Evolutionary conservation across 2,329 filamentous ascomycete species (phyloP), one percentile per base, ranked within the genome.

Genomic region (Aspergillus sp.): DNA sequence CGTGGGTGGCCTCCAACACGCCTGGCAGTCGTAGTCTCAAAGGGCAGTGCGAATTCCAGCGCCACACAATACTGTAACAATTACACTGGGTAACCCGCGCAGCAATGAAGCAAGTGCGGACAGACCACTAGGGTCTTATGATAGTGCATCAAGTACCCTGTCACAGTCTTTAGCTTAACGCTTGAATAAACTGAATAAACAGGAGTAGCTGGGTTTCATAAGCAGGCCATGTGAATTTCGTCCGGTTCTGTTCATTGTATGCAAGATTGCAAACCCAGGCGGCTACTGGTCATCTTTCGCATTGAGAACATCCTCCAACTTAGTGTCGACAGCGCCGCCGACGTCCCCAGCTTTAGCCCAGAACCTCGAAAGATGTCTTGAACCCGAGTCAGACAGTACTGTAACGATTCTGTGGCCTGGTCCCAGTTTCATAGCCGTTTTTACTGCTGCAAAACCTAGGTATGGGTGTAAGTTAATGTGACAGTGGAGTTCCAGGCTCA

Each of bases 301-400:
- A 64, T 76, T 74, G 51, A 81, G 62, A 41, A 81, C 74, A 61
- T 80, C 76, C 49, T 78, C 75, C 44, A 81, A 67, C 58, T 74
- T 79, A 7, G 76, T 80, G 59, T 77, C 75, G 40, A 73, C 67
- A 12, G 74, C 73, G 19, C 74, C 77, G 37, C 77, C 79, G 53
- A 81, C 73, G 64, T 79, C 73, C 33, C 79, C 79, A 46, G 79
- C 77, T 58, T 75, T 72, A 17, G 76, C 74, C 79, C 79, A 81
- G 65, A 81, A 81, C 53, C 78, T 77, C n/a, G 79, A 81, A n/a
- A 81, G 66, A 67, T 81, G 79, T 48, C 79, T 72, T 46, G 77
- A 77, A 4, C 79, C 79, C n/a, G 78, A 81, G 63, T 81, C 79
- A 45, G 78, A 81, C 45, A 81, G 65, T 15, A 81, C 71, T 1